A percentile compares a stretch with the other conserved stretches of the same genome.
These are phyloP conservation scores for Metschnikowia baotianmanensis DNA, from an alignment of 805 yeast species.

Conservation along the genomic window DNA sequence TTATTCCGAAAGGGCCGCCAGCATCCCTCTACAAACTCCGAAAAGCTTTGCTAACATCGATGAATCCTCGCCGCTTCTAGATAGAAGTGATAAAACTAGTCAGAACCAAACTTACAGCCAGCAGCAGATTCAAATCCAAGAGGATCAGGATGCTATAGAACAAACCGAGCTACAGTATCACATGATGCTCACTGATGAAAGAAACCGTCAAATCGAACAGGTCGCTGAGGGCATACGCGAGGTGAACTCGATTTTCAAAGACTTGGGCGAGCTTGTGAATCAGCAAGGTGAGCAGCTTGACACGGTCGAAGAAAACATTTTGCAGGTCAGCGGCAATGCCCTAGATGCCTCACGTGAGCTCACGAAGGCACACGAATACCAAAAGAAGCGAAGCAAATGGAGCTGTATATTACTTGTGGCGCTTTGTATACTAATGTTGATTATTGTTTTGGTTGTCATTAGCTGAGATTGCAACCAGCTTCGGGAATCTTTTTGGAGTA, in stretches of 20 bases:
- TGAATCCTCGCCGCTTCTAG: slow-evolving; percentile 42
- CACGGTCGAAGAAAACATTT: slow-evolving; percentile 76
- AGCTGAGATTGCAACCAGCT: slow-evolving; percentile 26
- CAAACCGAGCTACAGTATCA: slow-evolving; percentile 60
- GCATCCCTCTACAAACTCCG: neutral
- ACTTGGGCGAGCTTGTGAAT: slow-evolving; percentile 69
- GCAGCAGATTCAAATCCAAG: slow-evolving; percentile 26
- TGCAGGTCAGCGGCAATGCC: slow-evolving; percentile 59
- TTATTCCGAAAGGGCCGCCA: slow-evolving; percentile 47
- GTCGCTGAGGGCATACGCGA: slow-evolving; percentile 79
- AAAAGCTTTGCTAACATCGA: slow-evolving; percentile 7
- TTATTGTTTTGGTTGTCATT: slow-evolving; percentile 55
- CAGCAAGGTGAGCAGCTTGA: slow-evolving; percentile 88
- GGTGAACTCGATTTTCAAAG: slow-evolving; percentile 81
- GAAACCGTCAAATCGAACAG: slow-evolving; percentile 68
- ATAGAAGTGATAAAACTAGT: neutral
- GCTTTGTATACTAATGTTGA: slow-evolving; percentile 54
- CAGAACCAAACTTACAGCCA: slow-evolving; percentile 21
- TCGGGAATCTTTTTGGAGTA: neutral
- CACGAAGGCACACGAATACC: slow-evolving; percentile 71
- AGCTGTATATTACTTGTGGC: slow-evolving; percentile 63
- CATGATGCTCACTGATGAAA: slow-evolving; percentile 60
- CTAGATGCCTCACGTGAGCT: slow-evolving; percentile 72
- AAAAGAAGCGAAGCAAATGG: slow-evolving; percentile 68
- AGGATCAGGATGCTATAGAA: slow-evolving; percentile 41